Conservation (phyloP, 106 monocot genomes). For the Apostasia shenzhenica region DNA sequence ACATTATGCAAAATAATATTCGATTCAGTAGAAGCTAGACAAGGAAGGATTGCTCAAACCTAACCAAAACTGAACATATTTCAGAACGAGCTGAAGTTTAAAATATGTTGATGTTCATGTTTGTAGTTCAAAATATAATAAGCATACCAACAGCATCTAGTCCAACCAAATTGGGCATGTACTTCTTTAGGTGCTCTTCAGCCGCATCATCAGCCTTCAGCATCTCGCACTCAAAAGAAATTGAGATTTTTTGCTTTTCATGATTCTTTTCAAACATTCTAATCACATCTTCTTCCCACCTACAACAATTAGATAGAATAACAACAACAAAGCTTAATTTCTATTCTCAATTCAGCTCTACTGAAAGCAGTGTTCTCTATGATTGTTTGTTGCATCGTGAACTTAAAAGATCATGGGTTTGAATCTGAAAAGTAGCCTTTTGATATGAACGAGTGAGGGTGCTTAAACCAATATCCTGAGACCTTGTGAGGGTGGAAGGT, state of each 20-base stretch:
- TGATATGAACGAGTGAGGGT: too few species aligned
- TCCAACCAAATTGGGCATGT: conserved; percentile 81
- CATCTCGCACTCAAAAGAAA: conserved; percentile 81
- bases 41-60: too few species aligned
- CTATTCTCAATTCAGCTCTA: neutral
- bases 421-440: too few species aligned
- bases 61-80: too few species aligned
- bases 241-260: conserved; percentile 43
- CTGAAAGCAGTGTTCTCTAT: neutral
- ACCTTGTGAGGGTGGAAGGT: too few species aligned
- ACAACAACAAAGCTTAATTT: neutral
- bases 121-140: neutral
- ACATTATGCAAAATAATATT: neutral
- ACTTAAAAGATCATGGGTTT: neutral
- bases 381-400: neutral
- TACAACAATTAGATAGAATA: conserved; percentile 18
- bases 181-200: conserved; percentile 79
- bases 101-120: neutral
- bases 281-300: conserved; percentile 82
- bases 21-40: too few species aligned
- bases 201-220: conserved; percentile 80
- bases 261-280: conserved; percentile 65
- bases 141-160: conserved; percentile 74
- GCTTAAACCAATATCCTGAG: too few species aligned
- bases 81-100: too few species aligned